These are phyloP conservation scores for Oenanthe sinensis DNA, from an alignment of 129 eudicot genomes.

Conservation along the genomic window DNA sequence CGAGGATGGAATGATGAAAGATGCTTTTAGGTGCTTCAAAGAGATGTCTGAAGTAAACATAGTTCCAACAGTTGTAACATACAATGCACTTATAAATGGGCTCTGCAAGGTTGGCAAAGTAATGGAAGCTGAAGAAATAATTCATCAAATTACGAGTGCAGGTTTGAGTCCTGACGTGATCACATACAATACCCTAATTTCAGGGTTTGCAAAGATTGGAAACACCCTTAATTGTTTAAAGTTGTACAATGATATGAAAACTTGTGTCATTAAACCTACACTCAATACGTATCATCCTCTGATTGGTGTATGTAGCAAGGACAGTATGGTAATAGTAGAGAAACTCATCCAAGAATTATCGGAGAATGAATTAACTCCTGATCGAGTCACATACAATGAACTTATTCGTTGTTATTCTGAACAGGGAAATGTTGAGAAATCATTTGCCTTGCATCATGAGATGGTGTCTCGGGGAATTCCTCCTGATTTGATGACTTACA, in stretches of 20 bases:
- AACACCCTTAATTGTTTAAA: conserved; percentile 7
- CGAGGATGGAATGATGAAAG: conserved; percentile 8
- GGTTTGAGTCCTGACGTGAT: conserved; percentile 13
- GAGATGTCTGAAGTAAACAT: conserved; percentile 13
- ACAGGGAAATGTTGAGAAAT: conserved; percentile 10
- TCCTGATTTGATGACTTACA: conserved; percentile 16
- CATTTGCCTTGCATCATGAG: conserved; percentile 4
- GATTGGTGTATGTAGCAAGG: conserved; percentile 14
- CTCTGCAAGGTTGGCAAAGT: conserved; percentile 11
- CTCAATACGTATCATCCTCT: conserved; percentile 10
- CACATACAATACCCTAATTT: conserved; percentile 14
- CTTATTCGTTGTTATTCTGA: conserved; percentile 12
- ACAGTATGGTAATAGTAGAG: background rate
- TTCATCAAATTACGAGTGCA: background rate
- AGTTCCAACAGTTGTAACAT: conserved; percentile 15
- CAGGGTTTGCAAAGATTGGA: conserved; percentile 8
- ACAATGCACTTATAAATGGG: conserved; percentile 17
- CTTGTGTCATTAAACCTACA: conserved; percentile 11
- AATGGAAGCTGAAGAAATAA: conserved; percentile 13
- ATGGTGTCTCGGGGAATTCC: conserved; percentile 10
- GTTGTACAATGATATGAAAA: conserved; percentile 14
- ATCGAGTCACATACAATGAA: conserved; percentile 17
- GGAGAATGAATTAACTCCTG: conserved; percentile 15
- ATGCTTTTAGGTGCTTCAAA: conserved; percentile 14
- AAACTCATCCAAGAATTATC: conserved; percentile 9